Base-by-base conservation (phyloP, 768 basidiomycete species). In the Kwoniella newhampshirensis region DNA sequence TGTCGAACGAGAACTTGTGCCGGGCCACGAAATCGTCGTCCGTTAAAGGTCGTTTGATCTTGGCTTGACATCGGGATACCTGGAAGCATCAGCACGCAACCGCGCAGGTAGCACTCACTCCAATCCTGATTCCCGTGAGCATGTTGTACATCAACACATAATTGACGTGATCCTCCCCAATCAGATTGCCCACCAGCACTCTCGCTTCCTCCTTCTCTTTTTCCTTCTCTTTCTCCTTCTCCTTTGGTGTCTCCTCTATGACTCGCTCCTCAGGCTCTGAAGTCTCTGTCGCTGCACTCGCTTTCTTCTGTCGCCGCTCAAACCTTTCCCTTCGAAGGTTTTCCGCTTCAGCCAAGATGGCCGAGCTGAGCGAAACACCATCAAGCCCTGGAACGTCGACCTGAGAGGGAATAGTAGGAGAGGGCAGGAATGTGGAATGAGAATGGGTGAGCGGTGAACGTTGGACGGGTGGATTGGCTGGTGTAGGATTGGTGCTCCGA, bases 91-190 rank as follows among this genome's bases (percentile, higher is more conserved):
- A 48, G 27, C 36, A 26, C 21, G 20, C 8, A 15, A 40, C n/a
- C 27, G 15, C 18, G 25, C 28, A 40, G 27, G 27, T 41, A 18
- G 17, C 11, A 77, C 87, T 72, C 67, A 91, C 93, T 26, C 87
- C 93, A 66, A 92, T 91, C 39, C 96, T 84, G 60, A 99, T 99
- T 4, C 96, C 96, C 3, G 96, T 99, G 69, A 99, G 81, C 96
- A 99, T 99, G 80, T 99, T 98, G 80, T 98, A 99, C 96, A 98
- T 98, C 70, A 99, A 79, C 57, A 98, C 89, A 67, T 97, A 99
- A 80, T 99, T 99, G 76, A 88, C 93, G 78, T 99, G 96, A 69
- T 86, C 94, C 75, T 97, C 93, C n/a, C 91, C 90, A 63, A 99
- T 96, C 64, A 98, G 79, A 75, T 98, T 98, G 0, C 96, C 96